A percentile compares a stretch with the other conserved stretches of the same genome.
Evolutionary conservation across 1,284 basidiomycete genomes (phyloP).

Genomic region (Cryptococcus hybrid): DNA sequence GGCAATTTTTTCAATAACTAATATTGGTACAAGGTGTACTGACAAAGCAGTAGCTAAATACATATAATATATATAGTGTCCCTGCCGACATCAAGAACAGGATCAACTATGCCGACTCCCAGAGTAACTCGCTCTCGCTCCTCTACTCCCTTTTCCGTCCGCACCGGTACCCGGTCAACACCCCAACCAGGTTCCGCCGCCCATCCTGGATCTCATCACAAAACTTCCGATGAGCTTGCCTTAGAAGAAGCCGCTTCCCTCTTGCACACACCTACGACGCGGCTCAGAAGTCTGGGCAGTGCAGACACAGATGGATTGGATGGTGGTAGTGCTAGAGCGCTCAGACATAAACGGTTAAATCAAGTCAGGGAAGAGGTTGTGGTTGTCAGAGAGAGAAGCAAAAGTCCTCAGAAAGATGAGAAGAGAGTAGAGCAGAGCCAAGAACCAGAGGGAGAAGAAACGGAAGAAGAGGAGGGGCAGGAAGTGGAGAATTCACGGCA

Average conservation of each 20-base stretch:
- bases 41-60: background rate
- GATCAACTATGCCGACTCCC: slow-evolving; percentile 10
- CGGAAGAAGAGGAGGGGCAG: background rate
- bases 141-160: slow-evolving; percentile 6
- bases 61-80: background rate
- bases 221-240: slow-evolving; percentile 33
- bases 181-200: slow-evolving; percentile 8
- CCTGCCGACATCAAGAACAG: background rate
- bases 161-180: slow-evolving; percentile 5
- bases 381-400: background rate
- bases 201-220: slow-evolving; percentile 22
- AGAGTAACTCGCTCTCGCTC: slow-evolving; percentile 6
- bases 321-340: slow-evolving; percentile 14
- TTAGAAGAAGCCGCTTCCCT: slow-evolving; percentile 28
- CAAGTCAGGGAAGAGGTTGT: slow-evolving; percentile 8
- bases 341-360: slow-evolving; percentile 16
- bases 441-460: slow-evolving; percentile 6
- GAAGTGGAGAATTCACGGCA: background rate
- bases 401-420: background rate
- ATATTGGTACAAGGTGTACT: no score
- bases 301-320: slow-evolving; percentile 2
- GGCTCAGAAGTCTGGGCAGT: background rate
- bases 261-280: slow-evolving; percentile 8
- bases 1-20: no score
- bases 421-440: background rate